Percentiles rank a stretch among this genome's conserved stretches.
Evolutionary conservation across 2,329 filamentous ascomycete species (phyloP).

Genomic region (Ceratocystis diversiconidia): DNA sequence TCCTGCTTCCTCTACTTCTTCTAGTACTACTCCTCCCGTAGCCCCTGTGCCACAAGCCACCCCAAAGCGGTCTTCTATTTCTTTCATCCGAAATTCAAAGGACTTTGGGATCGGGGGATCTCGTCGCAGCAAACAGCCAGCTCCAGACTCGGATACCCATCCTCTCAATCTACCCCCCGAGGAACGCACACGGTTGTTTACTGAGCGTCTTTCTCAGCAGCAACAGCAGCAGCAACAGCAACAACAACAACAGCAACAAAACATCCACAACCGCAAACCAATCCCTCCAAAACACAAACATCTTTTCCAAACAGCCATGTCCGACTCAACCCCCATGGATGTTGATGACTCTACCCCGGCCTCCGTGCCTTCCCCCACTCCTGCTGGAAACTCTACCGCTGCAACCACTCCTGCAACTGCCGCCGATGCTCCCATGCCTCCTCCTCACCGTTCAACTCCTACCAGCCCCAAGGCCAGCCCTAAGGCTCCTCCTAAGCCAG

Average conservation of each 20-base stretch:
- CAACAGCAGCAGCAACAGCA: constrained; percentile 6
- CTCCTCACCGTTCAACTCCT: constrained; percentile 48
- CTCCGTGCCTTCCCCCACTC: constrained; percentile 32
- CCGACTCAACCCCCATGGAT: constrained; percentile 56
- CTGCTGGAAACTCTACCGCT: neutral
- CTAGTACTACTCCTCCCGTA: neutral
- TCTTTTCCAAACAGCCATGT: constrained; percentile 46
- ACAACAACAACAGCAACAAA: neutral
- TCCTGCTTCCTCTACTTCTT: constrained; percentile 3
- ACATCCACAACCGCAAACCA: neutral
- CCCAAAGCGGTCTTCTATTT: constrained; percentile 20
- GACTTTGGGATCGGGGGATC: constrained; percentile 33
- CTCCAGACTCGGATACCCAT: constrained; percentile 55
- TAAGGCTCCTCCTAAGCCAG: constrained; percentile 40
- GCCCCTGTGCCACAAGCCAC: constrained; percentile 1
- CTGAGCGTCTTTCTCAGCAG: constrained; percentile 14
- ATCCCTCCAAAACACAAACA: constrained; percentile 6
- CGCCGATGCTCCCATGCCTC: constrained; percentile 42
- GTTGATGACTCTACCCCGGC: constrained; percentile 50
- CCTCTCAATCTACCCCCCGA: constrained; percentile 84
- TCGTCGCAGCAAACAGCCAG: constrained; percentile 34
- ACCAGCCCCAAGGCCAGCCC: constrained; percentile 44
- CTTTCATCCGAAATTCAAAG: constrained; percentile 35
- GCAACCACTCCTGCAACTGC: constrained; percentile 28
- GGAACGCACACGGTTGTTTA: constrained; percentile 64